phyloP scores from a whole-genome alignment of 1,139 yeast genomes.

The Zygoascus meyerae region DNA sequence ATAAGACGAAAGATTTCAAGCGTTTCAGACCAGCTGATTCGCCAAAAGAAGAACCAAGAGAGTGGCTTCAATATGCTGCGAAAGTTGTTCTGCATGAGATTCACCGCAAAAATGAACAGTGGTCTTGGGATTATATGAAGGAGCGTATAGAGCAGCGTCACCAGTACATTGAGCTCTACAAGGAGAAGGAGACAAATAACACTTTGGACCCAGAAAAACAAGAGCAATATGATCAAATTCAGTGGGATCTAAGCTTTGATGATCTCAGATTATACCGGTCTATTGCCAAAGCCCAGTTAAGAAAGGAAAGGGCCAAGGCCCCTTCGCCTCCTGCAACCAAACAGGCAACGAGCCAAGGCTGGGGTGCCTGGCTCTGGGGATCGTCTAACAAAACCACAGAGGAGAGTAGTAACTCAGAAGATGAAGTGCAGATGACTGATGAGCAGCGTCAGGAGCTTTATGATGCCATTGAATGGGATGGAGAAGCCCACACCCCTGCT shows the following conservation, averaged over 20 bases:
- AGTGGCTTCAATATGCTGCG: constrained; percentile 82
- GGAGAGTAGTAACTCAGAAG: constrained; percentile 26
- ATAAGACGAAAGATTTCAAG: constrained; percentile 69
- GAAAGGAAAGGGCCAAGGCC: constrained; percentile 44
- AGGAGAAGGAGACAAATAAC: constrained; percentile 37
- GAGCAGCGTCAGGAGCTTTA: constrained; percentile 62
- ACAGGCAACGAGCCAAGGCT: constrained; percentile 20
- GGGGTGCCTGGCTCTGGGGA: constrained; percentile 38
- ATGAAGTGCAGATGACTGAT: constrained; percentile 37
- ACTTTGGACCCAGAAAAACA: constrained; percentile 36
- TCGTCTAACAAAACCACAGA: constrained; percentile 16
- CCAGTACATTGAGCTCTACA: constrained; percentile 66
- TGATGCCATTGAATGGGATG: constrained; percentile 91
- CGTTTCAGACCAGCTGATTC: constrained; percentile 59
- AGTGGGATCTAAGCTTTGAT: constrained; percentile 59
- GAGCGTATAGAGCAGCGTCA: constrained; percentile 67
- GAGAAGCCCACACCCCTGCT: constrained; percentile 47
- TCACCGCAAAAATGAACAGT: constrained; percentile 68
- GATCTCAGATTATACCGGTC: constrained; percentile 83
- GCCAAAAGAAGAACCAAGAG: constrained; percentile 60
- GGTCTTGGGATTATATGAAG: constrained; percentile 85
- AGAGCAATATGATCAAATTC: constrained; percentile 46
- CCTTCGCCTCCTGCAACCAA: constrained; percentile 13
- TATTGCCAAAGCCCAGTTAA: constrained; percentile 60
- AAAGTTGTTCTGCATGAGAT: constrained; percentile 68